Evolutionary conservation across 495 filamentous ascomycete species (phyloP).

Genomic region (Hypomontagnella submonticulosa): DNA sequence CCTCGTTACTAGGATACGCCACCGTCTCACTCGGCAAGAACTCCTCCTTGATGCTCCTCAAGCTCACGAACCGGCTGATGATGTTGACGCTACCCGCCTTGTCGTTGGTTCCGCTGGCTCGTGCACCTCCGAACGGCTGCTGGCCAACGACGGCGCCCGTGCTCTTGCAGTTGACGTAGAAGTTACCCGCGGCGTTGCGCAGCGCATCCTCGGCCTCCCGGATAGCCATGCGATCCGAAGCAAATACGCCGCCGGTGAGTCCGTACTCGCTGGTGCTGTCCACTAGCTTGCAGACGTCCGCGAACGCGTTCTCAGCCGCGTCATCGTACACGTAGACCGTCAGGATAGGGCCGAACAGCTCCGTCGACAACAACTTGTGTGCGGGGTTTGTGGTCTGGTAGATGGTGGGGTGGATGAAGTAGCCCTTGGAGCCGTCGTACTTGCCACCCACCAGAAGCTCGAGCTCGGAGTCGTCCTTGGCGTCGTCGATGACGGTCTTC

Average conservation of each 20-base stretch:
- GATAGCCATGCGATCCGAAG: conserved; percentile 74
- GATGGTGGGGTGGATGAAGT: conserved; percentile 78
- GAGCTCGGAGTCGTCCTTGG: conserved; percentile 72
- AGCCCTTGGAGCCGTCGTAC: conserved; percentile 75
- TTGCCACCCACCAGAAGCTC: conserved; percentile 74
- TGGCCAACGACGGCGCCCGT: conserved; percentile 93
- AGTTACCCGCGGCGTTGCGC: conserved; percentile 84
- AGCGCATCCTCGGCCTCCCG: conserved; percentile 76
- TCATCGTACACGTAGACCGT: conserved; percentile 79
- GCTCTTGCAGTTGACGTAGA: conserved; percentile 94
- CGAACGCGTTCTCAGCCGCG: conserved; percentile 63
- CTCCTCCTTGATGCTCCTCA: conserved; percentile 92
- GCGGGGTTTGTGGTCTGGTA: conserved; percentile 69
- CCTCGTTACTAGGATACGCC: conserved; percentile 82
- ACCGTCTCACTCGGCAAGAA: conserved; percentile 76
- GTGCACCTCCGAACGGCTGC: conserved; percentile 88
- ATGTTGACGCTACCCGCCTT: conserved; percentile 86
- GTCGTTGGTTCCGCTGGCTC: conserved; percentile 90
- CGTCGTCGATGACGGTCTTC: conserved; percentile 70
- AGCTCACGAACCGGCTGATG: conserved; percentile 81
- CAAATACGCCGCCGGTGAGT: conserved; percentile 83
- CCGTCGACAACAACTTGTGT: conserved; percentile 73
- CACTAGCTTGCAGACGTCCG: conserved; percentile 63
- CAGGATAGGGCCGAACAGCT: conserved; percentile 83
- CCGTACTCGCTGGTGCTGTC: conserved; percentile 79